These are phyloP conservation scores for Endocalyx cinctus DNA, from an alignment of 2,329 filamentous ascomycete species.

Conservation along the genomic window DNA sequence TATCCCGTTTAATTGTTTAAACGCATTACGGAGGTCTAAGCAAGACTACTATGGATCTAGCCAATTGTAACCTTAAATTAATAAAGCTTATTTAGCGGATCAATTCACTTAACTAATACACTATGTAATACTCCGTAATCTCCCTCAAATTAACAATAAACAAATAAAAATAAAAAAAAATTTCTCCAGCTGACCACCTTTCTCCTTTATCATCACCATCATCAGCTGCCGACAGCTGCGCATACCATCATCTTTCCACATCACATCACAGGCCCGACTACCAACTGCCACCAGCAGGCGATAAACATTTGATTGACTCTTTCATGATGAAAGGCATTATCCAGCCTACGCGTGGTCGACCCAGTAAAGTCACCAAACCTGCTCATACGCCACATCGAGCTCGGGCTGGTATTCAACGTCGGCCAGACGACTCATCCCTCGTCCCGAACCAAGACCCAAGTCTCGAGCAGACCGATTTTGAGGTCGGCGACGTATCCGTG, in stretches of 20 bases:
- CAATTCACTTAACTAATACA: too few relatives aligned
- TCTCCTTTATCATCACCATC: background rate
- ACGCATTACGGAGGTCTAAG: too few relatives aligned
- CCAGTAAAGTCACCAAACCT: constrained; percentile 41
- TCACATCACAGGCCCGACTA: constrained; percentile 21
- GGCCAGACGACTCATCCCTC: constrained; percentile 24
- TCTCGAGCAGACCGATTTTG: constrained; percentile 16
- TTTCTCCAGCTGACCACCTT: too few relatives aligned
- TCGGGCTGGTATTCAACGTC: constrained; percentile 19
- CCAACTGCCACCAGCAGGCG: constrained; percentile 30
- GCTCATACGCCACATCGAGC: constrained; percentile 22
- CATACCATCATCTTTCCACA: constrained; percentile 11
- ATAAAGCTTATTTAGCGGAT: too few relatives aligned
- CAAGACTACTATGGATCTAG: too few relatives aligned
- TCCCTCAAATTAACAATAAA: too few relatives aligned
- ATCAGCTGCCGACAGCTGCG: constrained; percentile 29
- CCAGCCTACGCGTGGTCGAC: constrained; percentile 33
- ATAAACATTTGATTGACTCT: constrained; percentile 14
- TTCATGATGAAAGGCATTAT: constrained; percentile 32
- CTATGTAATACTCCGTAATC: too few relatives aligned
- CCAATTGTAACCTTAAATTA: too few relatives aligned
- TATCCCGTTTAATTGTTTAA: too few relatives aligned
- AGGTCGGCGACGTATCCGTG: constrained; percentile 15
- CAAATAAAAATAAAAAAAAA: too few relatives aligned
- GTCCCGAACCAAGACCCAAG: constrained; percentile 30